phyloP scores from a whole-genome alignment of 108 stramenopile species.

The Cyclotella kingstonii region DNA sequence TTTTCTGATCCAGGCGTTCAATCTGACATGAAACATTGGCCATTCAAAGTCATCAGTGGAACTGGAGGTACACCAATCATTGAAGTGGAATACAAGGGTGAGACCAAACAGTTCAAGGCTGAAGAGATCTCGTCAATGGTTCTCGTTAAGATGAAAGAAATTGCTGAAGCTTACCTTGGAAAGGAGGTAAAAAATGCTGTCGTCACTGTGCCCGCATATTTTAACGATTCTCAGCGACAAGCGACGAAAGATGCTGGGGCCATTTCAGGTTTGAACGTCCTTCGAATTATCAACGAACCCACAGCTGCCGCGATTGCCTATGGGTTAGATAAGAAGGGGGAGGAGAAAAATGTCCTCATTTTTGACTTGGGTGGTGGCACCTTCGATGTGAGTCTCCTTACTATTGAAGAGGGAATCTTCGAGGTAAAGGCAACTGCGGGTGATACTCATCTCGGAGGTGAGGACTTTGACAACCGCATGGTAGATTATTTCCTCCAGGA shows the following conservation, averaged over 20 bases:
- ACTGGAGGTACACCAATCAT: conserved; percentile 93
- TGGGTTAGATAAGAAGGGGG: conserved; percentile 95
- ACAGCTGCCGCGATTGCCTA: conserved; percentile 99
- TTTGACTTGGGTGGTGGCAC: conserved; percentile 99
- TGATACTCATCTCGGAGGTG: conserved; percentile 99
- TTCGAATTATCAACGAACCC: conserved; percentile 99
- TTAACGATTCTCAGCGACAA: conserved; percentile 99
- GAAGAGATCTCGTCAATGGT: conserved; percentile 99
- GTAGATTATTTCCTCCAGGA: conserved; percentile 95
- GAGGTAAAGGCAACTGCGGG: conserved; percentile 99
- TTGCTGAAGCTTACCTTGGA: conserved; percentile 98
- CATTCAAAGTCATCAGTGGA: conserved; percentile 90
- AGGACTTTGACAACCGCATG: conserved; percentile 99
- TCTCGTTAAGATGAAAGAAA: conserved; percentile 98
- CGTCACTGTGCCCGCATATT: conserved; percentile 99
- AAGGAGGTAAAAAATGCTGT: conserved; percentile 99
- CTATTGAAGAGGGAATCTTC: conserved; percentile 99
- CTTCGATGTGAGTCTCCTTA: conserved; percentile 96
- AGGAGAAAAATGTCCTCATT: conserved; percentile 98
- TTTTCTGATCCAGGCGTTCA: conserved; percentile 94
- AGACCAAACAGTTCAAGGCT: conserved; percentile 95
- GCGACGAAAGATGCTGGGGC: conserved; percentile 99
- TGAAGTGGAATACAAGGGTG: conserved; percentile 96
- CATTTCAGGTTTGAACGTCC: conserved; percentile 97
- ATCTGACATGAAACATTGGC: conserved; percentile 97